Percentiles rank a stretch among this genome's conserved stretches.
Conservation (phyloP, 2,329 filamentous ascomycete species). For the Endothia cerciana region DNA sequence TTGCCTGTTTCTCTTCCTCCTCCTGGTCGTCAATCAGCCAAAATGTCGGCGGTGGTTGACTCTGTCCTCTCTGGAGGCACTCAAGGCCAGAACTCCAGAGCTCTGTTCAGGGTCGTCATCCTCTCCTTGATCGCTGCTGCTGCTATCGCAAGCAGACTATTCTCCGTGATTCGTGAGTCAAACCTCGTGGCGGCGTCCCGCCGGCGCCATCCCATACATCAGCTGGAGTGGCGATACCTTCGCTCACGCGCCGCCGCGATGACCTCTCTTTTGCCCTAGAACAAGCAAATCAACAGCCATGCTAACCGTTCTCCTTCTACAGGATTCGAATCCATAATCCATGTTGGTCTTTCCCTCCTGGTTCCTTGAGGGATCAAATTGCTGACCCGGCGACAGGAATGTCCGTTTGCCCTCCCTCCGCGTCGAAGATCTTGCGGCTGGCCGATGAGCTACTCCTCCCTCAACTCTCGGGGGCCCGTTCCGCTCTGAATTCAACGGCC, state of each 20-base stretch:
- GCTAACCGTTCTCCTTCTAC: slow-evolving; percentile 38
- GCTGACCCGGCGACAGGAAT: neutral
- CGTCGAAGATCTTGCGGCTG: neutral
- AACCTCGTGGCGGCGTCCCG: neutral
- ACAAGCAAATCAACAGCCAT: slow-evolving; percentile 17
- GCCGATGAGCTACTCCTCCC: neutral
- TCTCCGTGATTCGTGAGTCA: slow-evolving; percentile 92
- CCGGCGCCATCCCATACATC: neutral
- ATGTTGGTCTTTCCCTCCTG: slow-evolving; percentile 66
- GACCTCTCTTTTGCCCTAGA: neutral
- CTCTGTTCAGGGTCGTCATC: slow-evolving; percentile 86
- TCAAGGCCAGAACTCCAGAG: slow-evolving; percentile 79
- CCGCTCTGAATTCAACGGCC: neutral
- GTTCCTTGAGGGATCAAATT: neutral
- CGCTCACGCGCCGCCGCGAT: neutral
- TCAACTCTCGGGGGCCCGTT: neutral
- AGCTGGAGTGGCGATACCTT: neutral
- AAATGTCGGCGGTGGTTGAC: slow-evolving; percentile 50
- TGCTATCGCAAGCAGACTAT: slow-evolving; percentile 89
- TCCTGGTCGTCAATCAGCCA: slow-evolving; percentile 37
- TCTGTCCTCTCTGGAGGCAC: slow-evolving; percentile 74
- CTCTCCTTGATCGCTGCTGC: slow-evolving; percentile 88
- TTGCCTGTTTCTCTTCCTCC: slow-evolving; percentile 27
- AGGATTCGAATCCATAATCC: slow-evolving; percentile 99
- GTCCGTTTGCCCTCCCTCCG: neutral